A percentile compares a stretch with the other conserved stretches of the same genome.
Evolutionary conservation across 139 green algal species (phyloP).

Genomic region (Eudorina sp.): DNA sequence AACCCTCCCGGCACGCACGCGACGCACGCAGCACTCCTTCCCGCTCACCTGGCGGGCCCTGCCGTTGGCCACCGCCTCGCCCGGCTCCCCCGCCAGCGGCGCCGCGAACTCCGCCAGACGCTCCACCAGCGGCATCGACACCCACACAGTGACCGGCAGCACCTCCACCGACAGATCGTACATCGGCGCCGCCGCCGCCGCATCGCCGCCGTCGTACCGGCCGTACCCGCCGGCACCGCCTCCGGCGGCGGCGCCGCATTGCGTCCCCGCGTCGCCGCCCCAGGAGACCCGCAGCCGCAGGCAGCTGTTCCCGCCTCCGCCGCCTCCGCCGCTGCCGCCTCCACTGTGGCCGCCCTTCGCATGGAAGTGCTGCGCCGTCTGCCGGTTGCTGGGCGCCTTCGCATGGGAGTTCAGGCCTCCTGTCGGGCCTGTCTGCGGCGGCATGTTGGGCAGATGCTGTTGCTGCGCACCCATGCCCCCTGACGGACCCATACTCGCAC

Average conservation of each 20-base stretch:
- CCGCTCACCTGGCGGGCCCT: too few species aligned
- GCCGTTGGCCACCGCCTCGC: background rate
- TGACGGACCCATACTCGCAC: background rate
- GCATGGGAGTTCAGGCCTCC: background rate
- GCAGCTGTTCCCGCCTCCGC: background rate
- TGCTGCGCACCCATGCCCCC: background rate
- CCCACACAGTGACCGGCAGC: constrained; percentile 38
- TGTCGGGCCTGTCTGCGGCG: background rate
- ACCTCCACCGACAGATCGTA: constrained; percentile 21
- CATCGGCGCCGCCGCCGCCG: background rate
- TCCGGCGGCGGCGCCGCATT: background rate
- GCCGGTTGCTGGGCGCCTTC: background rate
- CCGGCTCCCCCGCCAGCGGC: background rate
- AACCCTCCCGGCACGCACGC: too few species aligned
- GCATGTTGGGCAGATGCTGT: background rate
- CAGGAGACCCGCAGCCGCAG: background rate
- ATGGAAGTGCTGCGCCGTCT: background rate
- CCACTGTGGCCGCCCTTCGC: too few species aligned
- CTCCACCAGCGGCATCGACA: constrained; percentile 22
- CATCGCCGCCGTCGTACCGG: background rate
- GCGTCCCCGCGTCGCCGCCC: constrained; percentile 2
- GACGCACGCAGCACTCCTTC: too few species aligned
- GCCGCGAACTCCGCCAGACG: constrained; percentile 9
- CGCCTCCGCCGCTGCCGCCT: background rate
- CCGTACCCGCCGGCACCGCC: constrained; percentile 2